phyloP scores from a whole-genome alignment of 768 basidiomycete species.

The Podaxis mareebaensis region DNA sequence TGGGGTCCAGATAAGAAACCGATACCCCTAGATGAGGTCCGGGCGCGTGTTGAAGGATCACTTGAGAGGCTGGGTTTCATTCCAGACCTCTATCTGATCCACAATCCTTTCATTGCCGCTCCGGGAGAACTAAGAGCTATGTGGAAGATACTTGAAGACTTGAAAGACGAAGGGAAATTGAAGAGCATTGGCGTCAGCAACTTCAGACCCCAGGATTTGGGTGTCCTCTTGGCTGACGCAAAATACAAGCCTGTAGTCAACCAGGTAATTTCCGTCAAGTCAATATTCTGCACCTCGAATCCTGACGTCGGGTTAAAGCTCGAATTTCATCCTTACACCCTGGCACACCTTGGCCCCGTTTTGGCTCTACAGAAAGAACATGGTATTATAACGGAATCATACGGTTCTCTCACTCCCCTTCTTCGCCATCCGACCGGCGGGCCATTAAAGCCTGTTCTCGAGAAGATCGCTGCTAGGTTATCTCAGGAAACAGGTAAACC shows the following conservation, averaged over 20 bases:
- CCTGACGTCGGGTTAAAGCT: constrained; percentile 24
- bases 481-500: constrained; percentile 22
- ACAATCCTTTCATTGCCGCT: constrained; percentile 35
- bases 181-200: constrained; percentile 55
- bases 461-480: constrained; percentile 32
- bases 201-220: constrained; percentile 46
- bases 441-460: constrained; percentile 38
- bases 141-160: constrained; percentile 55
- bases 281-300: no score
- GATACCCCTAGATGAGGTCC: constrained; percentile 33
- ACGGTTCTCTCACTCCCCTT: constrained; percentile 37
- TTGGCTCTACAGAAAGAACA: constrained; percentile 36
- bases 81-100: constrained; percentile 58
- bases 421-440: constrained; percentile 38
- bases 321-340: constrained; percentile 38
- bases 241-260: constrained; percentile 55
- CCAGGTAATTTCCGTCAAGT: constrained; percentile 33
- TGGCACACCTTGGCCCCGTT: constrained; percentile 34
- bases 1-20: constrained; percentile 16
- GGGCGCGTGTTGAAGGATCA: constrained; percentile 42
- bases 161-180: constrained; percentile 40
- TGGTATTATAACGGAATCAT: constrained; percentile 38
- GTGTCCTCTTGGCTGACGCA: constrained; percentile 41
- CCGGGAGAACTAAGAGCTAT: constrained; percentile 30
- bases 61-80: constrained; percentile 46